Evolutionary conservation across 306 rosid species (phyloP).

Genomic region (Lathyrus sativus): DNA sequence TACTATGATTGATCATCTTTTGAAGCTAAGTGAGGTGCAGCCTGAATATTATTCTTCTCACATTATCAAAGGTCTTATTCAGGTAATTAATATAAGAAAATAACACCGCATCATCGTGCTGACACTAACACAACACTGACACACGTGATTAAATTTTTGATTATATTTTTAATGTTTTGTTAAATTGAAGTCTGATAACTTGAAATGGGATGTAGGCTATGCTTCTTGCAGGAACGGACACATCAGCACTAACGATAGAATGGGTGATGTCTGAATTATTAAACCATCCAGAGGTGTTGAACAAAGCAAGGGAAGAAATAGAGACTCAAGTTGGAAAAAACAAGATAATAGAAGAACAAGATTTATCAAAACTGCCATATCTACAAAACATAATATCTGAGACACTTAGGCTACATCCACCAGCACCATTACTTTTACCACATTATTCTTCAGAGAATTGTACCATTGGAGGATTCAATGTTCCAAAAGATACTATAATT

Average conservation of each 20-base stretch:
- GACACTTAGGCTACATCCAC: constrained; percentile 37
- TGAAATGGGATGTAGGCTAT: constrained; percentile 24
- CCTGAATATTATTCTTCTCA: constrained; percentile 40
- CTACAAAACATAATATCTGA: constrained; percentile 37
- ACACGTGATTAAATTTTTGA: too few species aligned
- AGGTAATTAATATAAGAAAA: constrained; percentile 2
- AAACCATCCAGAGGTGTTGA: constrained; percentile 27
- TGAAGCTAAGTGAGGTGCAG: constrained; percentile 15
- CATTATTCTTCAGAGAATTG: constrained; percentile 35
- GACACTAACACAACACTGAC: too few species aligned
- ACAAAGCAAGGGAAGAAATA: constrained; percentile 32
- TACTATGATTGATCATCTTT: constrained; percentile 37
- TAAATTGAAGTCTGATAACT: neutral
- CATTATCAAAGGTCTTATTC: constrained; percentile 41
- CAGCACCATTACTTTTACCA: constrained; percentile 36
- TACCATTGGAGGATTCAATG: constrained; percentile 27
- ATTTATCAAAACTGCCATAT: constrained; percentile 36
- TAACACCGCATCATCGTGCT: too few species aligned
- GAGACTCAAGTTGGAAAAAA: constrained; percentile 30
- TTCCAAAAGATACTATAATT: constrained; percentile 37
- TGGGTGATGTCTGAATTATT: constrained; percentile 41
- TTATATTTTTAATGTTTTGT: too few species aligned
- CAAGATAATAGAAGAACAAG: constrained; percentile 27
- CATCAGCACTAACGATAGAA: constrained; percentile 35
- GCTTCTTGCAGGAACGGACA: constrained; percentile 41